These are phyloP conservation scores for Penicillium sp. DNA, from an alignment of 2,329 filamentous ascomycete genomes.

Conservation along the genomic window DNA sequence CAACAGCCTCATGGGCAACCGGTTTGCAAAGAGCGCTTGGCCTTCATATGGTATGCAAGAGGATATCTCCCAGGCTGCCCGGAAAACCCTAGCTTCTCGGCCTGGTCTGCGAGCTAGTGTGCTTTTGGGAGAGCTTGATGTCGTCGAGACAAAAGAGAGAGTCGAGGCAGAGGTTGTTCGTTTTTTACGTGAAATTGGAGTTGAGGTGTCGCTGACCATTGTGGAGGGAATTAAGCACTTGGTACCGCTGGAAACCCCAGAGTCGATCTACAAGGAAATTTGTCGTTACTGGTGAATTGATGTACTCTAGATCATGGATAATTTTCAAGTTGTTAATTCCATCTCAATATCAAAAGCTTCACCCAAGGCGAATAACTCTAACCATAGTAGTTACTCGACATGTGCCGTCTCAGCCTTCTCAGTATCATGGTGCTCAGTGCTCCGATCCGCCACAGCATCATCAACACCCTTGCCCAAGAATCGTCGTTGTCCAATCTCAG, in stretches of 20 bases:
- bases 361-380: no score
- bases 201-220: slow-evolving; percentile 19
- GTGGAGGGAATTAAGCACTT: slow-evolving; percentile 30
- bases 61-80: slow-evolving; percentile 35
- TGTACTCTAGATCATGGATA: neutral
- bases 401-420: slow-evolving; percentile 13
- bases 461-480: slow-evolving; percentile 13
- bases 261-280: slow-evolving; percentile 21
- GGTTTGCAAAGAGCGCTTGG: slow-evolving; percentile 43
- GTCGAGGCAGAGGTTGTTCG: slow-evolving; percentile 34
- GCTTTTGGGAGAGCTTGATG: slow-evolving; percentile 42
- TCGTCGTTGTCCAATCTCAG: slow-evolving; percentile 28
- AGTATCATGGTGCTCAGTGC: neutral
- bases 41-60: slow-evolving; percentile 44
- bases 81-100: slow-evolving; percentile 17
- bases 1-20: slow-evolving; percentile 40
- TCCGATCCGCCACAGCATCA: neutral
- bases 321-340: neutral
- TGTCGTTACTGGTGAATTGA: slow-evolving; percentile 11
- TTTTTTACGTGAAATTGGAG: slow-evolving; percentile 20
- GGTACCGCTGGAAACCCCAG: slow-evolving; percentile 33
- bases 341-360: neutral
- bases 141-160: slow-evolving; percentile 42
- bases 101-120: slow-evolving; percentile 31
- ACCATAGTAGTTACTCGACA: neutral